A percentile compares a stretch with the other conserved stretches of the same genome.
Conservation (phyloP, 164 flowering plant species). For the Nymphaea thermarum region DNA sequence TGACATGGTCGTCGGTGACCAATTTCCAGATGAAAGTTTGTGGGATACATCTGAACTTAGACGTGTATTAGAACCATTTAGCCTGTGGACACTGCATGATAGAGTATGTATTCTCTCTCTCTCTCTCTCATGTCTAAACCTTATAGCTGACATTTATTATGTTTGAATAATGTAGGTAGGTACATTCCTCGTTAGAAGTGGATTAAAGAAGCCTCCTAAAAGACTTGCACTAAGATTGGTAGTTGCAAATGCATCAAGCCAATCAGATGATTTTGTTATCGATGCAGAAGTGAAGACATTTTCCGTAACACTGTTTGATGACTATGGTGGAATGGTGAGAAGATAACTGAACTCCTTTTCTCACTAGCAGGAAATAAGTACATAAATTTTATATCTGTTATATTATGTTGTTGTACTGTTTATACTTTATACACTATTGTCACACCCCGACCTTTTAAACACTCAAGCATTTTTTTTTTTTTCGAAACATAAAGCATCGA, state of each 20-base stretch:
- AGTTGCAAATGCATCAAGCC: conserved; percentile 34
- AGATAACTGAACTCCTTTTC: background rate
- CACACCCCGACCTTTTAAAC: too few species aligned
- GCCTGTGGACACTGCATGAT: conserved; percentile 73
- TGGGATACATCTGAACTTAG: conserved; percentile 81
- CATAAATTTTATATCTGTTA: too few species aligned
- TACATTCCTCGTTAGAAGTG: conserved; percentile 70
- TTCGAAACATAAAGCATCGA: too few species aligned
- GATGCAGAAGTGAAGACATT: conserved; percentile 77
- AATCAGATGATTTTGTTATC: conserved; percentile 60
- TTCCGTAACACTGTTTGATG: conserved; percentile 91
- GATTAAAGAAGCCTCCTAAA: conserved; percentile 74
- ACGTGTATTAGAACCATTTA: conserved; percentile 42
- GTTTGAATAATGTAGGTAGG: conserved; percentile 21
- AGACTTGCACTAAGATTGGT: conserved; percentile 83
- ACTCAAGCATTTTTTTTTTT: too few species aligned
- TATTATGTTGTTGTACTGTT: too few species aligned
- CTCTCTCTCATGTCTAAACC: background rate
- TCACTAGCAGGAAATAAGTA: too few species aligned
- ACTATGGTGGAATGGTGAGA: conserved; percentile 92
- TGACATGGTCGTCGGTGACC: conserved; percentile 78
- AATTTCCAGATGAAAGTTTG: conserved; percentile 70
- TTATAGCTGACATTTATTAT: background rate
- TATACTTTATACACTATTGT: too few species aligned
- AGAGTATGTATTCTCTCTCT: conserved; percentile 6